Conservation (phyloP, 495 filamentous ascomycete species). For the Talaromyces trachyspermus region DNA sequence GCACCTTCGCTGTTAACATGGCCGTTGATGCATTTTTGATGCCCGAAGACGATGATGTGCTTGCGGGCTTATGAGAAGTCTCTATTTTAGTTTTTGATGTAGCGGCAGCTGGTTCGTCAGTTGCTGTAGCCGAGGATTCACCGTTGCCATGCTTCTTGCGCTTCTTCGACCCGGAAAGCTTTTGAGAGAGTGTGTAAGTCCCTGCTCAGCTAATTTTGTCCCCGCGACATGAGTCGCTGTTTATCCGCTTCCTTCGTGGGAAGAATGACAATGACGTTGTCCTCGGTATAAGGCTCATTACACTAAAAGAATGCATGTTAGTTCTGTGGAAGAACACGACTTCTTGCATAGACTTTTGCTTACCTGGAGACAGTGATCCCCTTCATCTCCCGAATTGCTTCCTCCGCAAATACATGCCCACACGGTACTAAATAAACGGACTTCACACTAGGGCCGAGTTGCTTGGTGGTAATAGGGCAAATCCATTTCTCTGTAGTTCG, state of each 20-base stretch:
- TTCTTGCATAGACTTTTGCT: constrained; percentile 9
- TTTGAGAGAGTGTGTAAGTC: constrained; percentile 87
- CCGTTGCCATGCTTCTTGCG: constrained; percentile 48
- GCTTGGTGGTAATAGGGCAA: constrained; percentile 83
- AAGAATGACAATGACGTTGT: constrained; percentile 80
- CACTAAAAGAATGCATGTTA: constrained; percentile 51
- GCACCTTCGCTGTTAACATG: constrained; percentile 71
- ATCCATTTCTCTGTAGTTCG: constrained; percentile 54
- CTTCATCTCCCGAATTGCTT: constrained; percentile 71
- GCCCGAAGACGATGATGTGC: constrained; percentile 30
- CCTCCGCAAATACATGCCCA: constrained; percentile 88
- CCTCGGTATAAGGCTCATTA: constrained; percentile 60
- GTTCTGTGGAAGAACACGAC: not conserved
- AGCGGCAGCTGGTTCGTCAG: not conserved
- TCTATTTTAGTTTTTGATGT: constrained; percentile 3
- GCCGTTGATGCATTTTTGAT: constrained; percentile 88
- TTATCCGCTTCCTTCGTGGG: constrained; percentile 65
- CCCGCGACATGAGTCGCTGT: constrained; percentile 55
- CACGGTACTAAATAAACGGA: constrained; percentile 90
- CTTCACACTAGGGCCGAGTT: constrained; percentile 70
- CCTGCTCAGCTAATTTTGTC: constrained; percentile 58
- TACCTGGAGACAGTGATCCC: constrained; percentile 56
- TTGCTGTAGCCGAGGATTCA: constrained; percentile 13
- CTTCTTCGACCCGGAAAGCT: constrained; percentile 63
- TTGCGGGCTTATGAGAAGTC: constrained; percentile 17